Base-by-base conservation (phyloP, 2,329 filamentous ascomycete genomes). In the Nemania serpens region DNA sequence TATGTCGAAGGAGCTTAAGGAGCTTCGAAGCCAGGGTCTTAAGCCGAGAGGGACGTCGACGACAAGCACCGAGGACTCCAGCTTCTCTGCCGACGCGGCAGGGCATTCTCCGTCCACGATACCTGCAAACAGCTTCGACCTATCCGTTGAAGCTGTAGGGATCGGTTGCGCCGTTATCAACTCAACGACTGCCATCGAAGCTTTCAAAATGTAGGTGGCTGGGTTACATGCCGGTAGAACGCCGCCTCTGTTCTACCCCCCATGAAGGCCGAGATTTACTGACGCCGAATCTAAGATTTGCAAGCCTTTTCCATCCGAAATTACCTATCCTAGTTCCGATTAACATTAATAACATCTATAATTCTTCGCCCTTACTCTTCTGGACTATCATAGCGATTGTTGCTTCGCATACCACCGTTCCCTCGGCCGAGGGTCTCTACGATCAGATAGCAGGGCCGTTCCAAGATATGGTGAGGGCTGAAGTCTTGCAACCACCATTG, bases 1-100 rank as follows among this genome's bases (percentile, higher is more conserved):
- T 9, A 72, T 74, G 70, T 73, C 69, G 10, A 73, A 66, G 55
- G 72, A 74, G 59, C 58, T 74, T n/a, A 68, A 69, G 53, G 70
- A 73, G 59, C 70, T 74, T 20, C 67, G 71, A 33, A 70, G 64
- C 17, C 69, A 66, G 54, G 50, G 62, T 46, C 48, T 62, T 39
- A 59, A 64, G 17, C 37, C 53, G 2, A 61, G 61, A 53, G 60
- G 63, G 17, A 57, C 62, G 33, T 67, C 68, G 11, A 66, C 68
- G 12, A 62, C 65, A 25, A 68, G 65, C 39, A 68, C 64, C 11
- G 56, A 68, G 17, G 68, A 67, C 29, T 67, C 69, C 18, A 60
- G 59, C n/a, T 58, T 61, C 22, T 70, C 69, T 10, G 59, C 67
- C 53, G 68, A 68, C 7, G 56, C 58, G 1, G 52, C 65, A 18